Evolutionary conservation across 768 basidiomycete species (phyloP).

Genomic region (Mycena olivaceomarginata): DNA sequence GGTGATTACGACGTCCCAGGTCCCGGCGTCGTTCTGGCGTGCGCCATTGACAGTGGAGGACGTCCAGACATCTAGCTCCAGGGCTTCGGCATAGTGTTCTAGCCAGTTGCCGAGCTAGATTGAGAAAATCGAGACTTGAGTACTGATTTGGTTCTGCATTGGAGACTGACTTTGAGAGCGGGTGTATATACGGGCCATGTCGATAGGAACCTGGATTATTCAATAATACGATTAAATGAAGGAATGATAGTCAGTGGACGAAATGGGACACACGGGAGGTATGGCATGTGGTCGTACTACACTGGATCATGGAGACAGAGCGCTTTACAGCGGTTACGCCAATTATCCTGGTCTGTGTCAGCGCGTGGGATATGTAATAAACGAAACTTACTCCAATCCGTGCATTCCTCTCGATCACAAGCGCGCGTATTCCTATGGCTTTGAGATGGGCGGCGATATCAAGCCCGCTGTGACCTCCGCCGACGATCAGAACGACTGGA

Average conservation of each 20-base stretch:
- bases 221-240: background rate
- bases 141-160: background rate
- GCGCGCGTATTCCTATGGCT: conserved; percentile 64
- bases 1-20: conserved; percentile 64
- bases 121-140: too few relatives aligned
- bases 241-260: background rate
- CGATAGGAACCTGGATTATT: conserved; percentile 71
- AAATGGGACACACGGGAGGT: conserved; percentile 63
- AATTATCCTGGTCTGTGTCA: conserved; percentile 65
- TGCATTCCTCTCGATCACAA: conserved; percentile 78
- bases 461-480: conserved; percentile 73
- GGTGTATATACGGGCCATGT: conserved; percentile 75
- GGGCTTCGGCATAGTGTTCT: conserved; percentile 69
- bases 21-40: conserved; percentile 51
- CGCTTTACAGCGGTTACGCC: conserved; percentile 76
- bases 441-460: conserved; percentile 76
- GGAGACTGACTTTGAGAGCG: conserved; percentile 56
- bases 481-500: conserved; percentile 72
- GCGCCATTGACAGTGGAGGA: conserved; percentile 58
- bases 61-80: conserved; percentile 75
- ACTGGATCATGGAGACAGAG: conserved; percentile 73
- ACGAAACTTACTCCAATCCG: conserved; percentile 54
- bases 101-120: conserved; percentile 77
- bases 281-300: conserved; percentile 76
- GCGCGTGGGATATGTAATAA: conserved; percentile 59